Conservation (phyloP, 2,329 filamentous ascomycete species). For the Juglanconis juglandina region DNA sequence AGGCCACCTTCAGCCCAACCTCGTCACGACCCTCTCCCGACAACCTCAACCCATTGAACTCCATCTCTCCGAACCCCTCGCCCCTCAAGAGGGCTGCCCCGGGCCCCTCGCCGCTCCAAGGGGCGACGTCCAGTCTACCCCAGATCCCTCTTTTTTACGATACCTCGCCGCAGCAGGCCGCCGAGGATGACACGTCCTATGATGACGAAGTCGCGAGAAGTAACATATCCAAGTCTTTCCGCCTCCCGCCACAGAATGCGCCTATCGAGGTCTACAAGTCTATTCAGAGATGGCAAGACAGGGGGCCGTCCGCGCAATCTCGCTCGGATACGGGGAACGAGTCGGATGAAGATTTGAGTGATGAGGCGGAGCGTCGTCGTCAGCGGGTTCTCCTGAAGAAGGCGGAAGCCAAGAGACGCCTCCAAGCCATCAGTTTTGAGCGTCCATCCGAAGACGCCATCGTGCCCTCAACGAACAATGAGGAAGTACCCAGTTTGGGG, state of each 20-base stretch:
- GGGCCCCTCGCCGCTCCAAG: constrained; percentile 42
- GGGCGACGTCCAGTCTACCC: constrained; percentile 39
- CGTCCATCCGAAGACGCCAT: constrained; percentile 31
- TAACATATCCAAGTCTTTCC: neutral
- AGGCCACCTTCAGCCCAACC: constrained; percentile 47
- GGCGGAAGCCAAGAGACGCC: constrained; percentile 36
- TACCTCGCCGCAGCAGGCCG: constrained; percentile 11
- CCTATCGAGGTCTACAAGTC: constrained; percentile 3
- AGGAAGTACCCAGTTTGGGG: constrained; percentile 10
- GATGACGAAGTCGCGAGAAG: constrained; percentile 20
- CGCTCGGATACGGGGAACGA: neutral
- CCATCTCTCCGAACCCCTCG: constrained; percentile 47
- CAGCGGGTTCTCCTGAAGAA: constrained; percentile 36
- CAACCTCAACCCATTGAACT: constrained; percentile 36
- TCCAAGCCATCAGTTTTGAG: constrained; percentile 39
- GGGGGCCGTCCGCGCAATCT: neutral
- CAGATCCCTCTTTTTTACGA: constrained; percentile 19
- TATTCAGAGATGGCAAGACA: neutral
- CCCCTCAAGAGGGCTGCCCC: constrained; percentile 49
- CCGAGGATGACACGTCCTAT: constrained; percentile 23
- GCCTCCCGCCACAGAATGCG: neutral
- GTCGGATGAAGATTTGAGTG: constrained; percentile 34
- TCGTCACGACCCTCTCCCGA: constrained; percentile 56
- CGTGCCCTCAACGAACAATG: constrained; percentile 32
- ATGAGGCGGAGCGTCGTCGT: constrained; percentile 32